Evolutionary conservation across 2,329 filamentous ascomycete species (phyloP).

Genomic region (Xylaria sp.): DNA sequence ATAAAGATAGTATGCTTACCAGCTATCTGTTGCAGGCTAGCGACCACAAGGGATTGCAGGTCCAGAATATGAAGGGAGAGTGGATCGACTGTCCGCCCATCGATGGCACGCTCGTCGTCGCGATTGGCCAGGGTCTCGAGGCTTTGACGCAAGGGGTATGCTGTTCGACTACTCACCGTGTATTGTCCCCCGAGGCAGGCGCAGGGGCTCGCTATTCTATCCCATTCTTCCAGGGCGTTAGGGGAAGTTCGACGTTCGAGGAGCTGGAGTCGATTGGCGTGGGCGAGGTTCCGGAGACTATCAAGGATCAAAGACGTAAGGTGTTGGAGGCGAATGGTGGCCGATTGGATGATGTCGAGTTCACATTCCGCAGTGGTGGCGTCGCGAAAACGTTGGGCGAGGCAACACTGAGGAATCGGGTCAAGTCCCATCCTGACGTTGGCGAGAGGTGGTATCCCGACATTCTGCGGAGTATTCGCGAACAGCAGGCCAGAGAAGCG

Average conservation of each 20-base stretch:
- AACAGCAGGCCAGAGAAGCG: constrained; percentile 63
- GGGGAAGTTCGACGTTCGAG: constrained; percentile 81
- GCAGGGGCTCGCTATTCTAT: constrained; percentile 80
- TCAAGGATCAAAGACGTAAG: constrained; percentile 69
- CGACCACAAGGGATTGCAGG: constrained; percentile 80
- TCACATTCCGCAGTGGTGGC: constrained; percentile 80
- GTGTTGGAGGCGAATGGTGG: constrained; percentile 67
- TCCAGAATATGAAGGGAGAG: constrained; percentile 79
- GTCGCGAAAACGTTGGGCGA: constrained; percentile 78
- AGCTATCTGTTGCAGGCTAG: constrained; percentile 85
- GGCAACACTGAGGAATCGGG: constrained; percentile 83
- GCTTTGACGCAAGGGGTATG: constrained; percentile 86
- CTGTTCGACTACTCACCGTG: constrained; percentile 83
- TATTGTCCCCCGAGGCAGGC: constrained; percentile 77
- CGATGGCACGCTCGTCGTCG: constrained; percentile 82
- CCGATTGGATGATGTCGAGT: constrained; percentile 81
- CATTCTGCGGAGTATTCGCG: constrained; percentile 66
- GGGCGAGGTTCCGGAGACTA: constrained; percentile 68
- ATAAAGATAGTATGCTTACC: constrained; percentile 87
- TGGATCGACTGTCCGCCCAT: constrained; percentile 88
- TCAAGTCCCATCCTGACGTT: constrained; percentile 90
- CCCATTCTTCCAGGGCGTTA: constrained; percentile 90
- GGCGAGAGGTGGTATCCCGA: constrained; percentile 83
- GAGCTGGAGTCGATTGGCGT: constrained; percentile 73
- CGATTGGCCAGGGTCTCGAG: constrained; percentile 88